Evolutionary conservation across 176 grass and related monocot species (phyloP).

Genomic region (Ananas comosus): DNA sequence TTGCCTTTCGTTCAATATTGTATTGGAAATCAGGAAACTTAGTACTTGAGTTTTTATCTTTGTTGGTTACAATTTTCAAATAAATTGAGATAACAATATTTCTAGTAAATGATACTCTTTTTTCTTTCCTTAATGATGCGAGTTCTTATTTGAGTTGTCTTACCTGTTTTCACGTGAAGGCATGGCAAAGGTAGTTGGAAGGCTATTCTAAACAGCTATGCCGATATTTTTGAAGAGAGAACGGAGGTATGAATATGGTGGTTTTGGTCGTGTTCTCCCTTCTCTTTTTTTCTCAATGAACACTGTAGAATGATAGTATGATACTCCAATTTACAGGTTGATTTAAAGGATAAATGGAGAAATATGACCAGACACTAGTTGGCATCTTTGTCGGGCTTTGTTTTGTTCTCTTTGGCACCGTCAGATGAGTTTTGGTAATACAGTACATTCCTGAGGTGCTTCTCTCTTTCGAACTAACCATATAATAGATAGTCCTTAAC

Average conservation of each 20-base stretch:
- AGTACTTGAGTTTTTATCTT: not conserved
- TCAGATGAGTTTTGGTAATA: too few relatives aligned
- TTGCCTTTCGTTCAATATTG: not conserved
- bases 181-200: constrained; percentile 61
- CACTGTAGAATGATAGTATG: too few relatives aligned
- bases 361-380: constrained; percentile 47
- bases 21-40: not conserved
- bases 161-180: constrained; percentile 27
- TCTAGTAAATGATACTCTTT: not conserved
- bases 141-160: not conserved
- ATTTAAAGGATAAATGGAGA: constrained; percentile 92
- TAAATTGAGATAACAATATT: not conserved
- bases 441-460: too few relatives aligned
- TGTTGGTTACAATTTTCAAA: not conserved
- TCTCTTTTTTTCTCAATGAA: not conserved
- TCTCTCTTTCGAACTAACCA: too few relatives aligned
- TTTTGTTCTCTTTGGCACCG: too few relatives aligned
- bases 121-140: constrained; percentile 8
- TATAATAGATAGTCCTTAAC: too few relatives aligned
- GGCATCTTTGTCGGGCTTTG: too few relatives aligned
- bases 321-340: constrained; percentile 27
- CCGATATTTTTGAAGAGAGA: constrained; percentile 51
- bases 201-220: constrained; percentile 37
- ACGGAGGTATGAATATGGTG: constrained; percentile 31
- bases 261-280: not conserved